Evolutionary conservation across 805 yeast genomes (phyloP), one percentile per base, ranked within the genome.

Genomic region (Yarrowia divulgata): DNA sequence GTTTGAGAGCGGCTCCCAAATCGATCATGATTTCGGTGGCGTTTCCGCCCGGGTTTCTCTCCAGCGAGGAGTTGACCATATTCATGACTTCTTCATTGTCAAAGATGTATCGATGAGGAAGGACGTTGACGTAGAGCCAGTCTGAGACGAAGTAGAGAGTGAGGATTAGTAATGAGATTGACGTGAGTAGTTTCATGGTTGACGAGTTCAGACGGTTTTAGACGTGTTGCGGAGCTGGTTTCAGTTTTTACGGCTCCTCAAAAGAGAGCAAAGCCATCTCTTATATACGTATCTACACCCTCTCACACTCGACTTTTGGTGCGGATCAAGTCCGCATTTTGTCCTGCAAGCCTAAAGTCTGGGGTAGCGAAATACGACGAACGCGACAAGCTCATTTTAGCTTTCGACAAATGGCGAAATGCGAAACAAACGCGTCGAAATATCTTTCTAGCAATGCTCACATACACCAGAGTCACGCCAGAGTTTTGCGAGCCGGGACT

Each of bases 61-160:
- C 70, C 32, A 80, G 73, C 46, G 86, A 86, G 48, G 87, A 84
- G 71, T 89, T 82, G 67, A 87, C 87, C 63, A 94, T 77, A 64
- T 77, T 76, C 75, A 87, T 90, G 71, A 94, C 78, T 5, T 82
- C 85, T 4, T 79, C 80, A 52, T 85, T 84, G 76, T 94, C 95
- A 77, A 94, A 94, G 57, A 88, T 82, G 79, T 85, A 94, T 74
- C 83, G 81, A 14, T 75, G 74, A 40, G 97, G 97, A 69, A 93
- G 84, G 90, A 69, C 58, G 45, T 72, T 70, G 52, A 70, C 55
- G 63, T 74, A 67, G 12, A 73, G 71, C 40, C 70, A 71, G 67
- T 74, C 74, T 68, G 77, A 62, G 34, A 72, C 69, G 40, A 54
- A 54, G 49, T 71, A 63, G 29, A 72, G n/a, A 37, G 71, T 73